These are phyloP conservation scores for Anisodus acutangulus DNA, from an alignment of 257 asterid species.

Conservation along the genomic window DNA sequence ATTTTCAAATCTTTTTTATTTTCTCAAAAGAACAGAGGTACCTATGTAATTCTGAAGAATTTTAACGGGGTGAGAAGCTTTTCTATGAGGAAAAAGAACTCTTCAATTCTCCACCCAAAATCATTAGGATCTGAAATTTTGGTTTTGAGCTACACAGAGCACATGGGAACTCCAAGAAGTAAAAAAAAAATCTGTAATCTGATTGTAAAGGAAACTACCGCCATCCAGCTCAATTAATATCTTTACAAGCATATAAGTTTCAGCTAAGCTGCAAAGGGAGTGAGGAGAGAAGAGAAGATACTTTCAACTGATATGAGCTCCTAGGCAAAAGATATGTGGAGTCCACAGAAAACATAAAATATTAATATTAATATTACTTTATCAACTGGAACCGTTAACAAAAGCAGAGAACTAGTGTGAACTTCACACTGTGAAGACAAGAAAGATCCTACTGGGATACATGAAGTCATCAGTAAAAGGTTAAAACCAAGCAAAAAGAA, in stretches of 20 bases:
- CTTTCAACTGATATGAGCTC: neutral
- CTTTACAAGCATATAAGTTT: constrained; percentile 8
- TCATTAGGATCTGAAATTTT: constrained; percentile 5
- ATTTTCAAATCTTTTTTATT: neutral
- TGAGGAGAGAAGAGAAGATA: constrained; percentile 4
- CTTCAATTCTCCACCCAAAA: constrained; percentile 5
- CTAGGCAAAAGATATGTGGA: neutral
- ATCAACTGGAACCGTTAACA: neutral
- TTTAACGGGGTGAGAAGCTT: neutral
- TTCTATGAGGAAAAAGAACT: constrained; percentile 6
- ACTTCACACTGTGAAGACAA: constrained; percentile 20
- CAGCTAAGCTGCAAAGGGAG: neutral
- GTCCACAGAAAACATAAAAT: constrained; percentile 5
- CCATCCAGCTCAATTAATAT: neutral
- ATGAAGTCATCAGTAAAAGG: constrained; percentile 8
- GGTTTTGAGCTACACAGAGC: neutral
- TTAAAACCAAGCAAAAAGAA: constrained; percentile 33
- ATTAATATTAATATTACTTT: neutral
- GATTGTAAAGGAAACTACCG: neutral
- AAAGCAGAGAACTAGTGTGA: neutral
- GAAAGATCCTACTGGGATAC: constrained; percentile 27
- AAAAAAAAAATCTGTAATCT: neutral
- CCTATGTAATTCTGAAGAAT: neutral
- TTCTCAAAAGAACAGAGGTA: neutral
- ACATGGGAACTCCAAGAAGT: neutral